phyloP scores from a whole-genome alignment of 768 basidiomycete genomes.

The Agaricus blazei region DNA sequence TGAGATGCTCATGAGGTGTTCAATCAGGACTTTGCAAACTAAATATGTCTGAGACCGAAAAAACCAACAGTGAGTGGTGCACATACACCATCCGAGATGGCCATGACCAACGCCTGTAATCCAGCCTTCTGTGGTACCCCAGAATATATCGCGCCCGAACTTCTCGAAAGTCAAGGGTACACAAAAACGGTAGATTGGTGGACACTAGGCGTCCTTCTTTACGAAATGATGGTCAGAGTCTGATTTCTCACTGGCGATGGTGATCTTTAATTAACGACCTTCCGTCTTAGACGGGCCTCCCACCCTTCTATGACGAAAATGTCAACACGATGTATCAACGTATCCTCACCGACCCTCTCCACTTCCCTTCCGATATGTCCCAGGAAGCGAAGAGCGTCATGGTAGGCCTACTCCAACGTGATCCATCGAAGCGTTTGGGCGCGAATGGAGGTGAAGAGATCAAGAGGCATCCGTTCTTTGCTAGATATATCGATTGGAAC shows the following conservation, averaged over 20 bases:
- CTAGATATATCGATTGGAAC: constrained; percentile 91
- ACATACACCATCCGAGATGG: background rate
- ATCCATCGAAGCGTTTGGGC: constrained; percentile 85
- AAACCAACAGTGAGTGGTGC: constrained; percentile 78
- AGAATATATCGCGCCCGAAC: constrained; percentile 97
- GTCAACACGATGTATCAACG: constrained; percentile 98
- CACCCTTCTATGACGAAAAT: constrained; percentile 98
- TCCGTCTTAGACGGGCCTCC: constrained; percentile 76
- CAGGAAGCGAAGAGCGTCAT: constrained; percentile 88
- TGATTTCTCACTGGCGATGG: constrained; percentile 5
- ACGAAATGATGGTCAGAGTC: constrained; percentile 86
- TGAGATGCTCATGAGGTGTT: constrained; percentile 1
- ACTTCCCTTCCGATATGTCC: constrained; percentile 87
- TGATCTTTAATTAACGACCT: background rate
- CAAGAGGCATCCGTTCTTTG: constrained; percentile 92
- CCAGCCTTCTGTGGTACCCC: constrained; percentile 96
- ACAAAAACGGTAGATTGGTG: constrained; percentile 99
- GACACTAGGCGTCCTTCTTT: constrained; percentile 94
- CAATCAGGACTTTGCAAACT: constrained; percentile 76
- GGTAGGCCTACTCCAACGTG: constrained; percentile 81
- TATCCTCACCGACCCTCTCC: constrained; percentile 88
- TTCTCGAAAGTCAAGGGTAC: constrained; percentile 94
- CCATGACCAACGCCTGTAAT: background rate
- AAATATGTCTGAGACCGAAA: constrained; percentile 97
- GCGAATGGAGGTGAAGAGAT: constrained; percentile 94